These are phyloP conservation scores for Phalaenopsis aphrodite DNA, from an alignment of 106 monocot genomes.

Conservation along the genomic window DNA sequence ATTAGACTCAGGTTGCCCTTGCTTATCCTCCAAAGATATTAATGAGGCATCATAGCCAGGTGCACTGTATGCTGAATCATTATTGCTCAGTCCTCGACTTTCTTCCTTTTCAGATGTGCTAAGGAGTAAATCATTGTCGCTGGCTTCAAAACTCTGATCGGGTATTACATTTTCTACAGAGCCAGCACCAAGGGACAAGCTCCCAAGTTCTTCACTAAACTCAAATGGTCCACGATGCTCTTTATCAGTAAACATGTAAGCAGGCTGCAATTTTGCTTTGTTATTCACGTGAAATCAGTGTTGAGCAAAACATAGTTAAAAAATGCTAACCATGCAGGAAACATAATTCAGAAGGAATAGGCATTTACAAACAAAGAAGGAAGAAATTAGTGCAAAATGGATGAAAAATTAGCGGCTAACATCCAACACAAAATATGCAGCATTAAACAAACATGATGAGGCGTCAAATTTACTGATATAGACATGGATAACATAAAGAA, in stretches of 20 bases:
- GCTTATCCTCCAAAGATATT: constrained; percentile 19
- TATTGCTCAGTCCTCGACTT: constrained; percentile 27
- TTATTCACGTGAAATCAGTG: background rate
- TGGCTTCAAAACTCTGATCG: constrained; percentile 59
- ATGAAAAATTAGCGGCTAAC: background rate
- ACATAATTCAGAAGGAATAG: no score
- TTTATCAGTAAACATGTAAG: constrained; percentile 89
- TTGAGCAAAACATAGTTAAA: background rate
- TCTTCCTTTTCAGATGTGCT: constrained; percentile 92
- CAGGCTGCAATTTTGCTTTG: constrained; percentile 46
- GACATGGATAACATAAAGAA: background rate
- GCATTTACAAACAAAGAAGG: no score
- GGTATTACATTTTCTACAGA: constrained; percentile 38
- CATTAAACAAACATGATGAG: background rate
- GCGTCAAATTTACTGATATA: background rate
- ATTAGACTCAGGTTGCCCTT: constrained; percentile 26
- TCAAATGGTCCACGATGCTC: constrained; percentile 85
- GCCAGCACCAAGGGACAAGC: constrained; percentile 41
- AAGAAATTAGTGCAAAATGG: background rate
- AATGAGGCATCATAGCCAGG: constrained; percentile 47
- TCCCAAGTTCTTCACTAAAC: constrained; percentile 77
- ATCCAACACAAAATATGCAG: background rate
- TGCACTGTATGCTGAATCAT: constrained; percentile 69
- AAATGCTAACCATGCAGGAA: no score
- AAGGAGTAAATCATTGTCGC: constrained; percentile 82